Base-by-base conservation (phyloP, 169 alveolate genomes). In the Cryptosporidium canis region DNA sequence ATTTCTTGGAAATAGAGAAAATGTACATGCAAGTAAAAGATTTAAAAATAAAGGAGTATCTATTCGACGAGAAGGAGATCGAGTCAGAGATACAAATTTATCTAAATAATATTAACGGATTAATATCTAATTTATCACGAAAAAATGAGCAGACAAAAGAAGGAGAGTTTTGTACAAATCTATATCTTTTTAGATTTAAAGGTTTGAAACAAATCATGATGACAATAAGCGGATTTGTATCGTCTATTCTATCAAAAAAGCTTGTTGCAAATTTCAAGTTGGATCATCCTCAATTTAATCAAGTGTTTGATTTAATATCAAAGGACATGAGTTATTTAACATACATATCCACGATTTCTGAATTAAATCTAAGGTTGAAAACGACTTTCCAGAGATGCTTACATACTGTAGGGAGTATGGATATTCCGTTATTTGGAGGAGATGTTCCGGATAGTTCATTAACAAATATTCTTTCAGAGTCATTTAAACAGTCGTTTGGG, bases 371-470 rank as follows among this genome's bases (percentile, higher is more conserved):
- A 2, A 61, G 27, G n/a, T 29, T 61, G 45, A 21, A 33, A n/a
- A 16, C 24, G 9, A 33, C 68, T 5, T 61, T 61, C 1, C 27
- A 11, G 6, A 21, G 45, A 12, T 61, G 68, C 31, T 61, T 61
- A 16, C 29, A 61, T 31, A 0, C 29, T 9, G 27, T 61, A 8
- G 63, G 63, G 7, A 51, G 24, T 6, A 0, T 51, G 21, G 27
- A 21, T 39, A 18, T 66, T 39, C 61, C 82, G 8, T 39, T 66
- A 37, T 66, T 66, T 66, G 82, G 82, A 39, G 82, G 82, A 1
- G 12, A 37, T 1, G 12, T 4, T 37, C 58, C 56, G 14, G 58
- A 66, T 24, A 66, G 5, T 66, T 27, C n/a, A 18, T 21, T 66
- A 21, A 21, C 45, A 37, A 18, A 41, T 66, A 41, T 31, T 33